phyloP scores from a whole-genome alignment of 192 early-diverging fungal species.

The Rhizophlyctis rosea region DNA sequence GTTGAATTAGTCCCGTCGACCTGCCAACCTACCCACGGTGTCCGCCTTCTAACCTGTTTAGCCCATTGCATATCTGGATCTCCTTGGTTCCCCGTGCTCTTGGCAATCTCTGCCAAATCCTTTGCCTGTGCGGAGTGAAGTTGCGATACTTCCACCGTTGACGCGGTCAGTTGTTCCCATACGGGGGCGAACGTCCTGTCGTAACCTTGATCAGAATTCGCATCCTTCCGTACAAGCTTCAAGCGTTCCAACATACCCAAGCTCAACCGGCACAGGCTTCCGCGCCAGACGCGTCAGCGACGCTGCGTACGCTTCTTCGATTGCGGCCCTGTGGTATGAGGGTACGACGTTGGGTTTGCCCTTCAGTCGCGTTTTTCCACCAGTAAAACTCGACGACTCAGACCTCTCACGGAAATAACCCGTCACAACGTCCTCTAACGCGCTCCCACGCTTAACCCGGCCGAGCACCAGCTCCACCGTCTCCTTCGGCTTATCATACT shows the following conservation, averaged over 20 bases:
- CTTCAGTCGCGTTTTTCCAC: background rate
- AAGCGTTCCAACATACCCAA: background rate
- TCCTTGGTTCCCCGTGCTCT: background rate
- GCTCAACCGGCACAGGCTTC: slow-evolving; percentile 12
- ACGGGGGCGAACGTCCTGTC: slow-evolving; percentile 14
- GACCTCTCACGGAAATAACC: slow-evolving; percentile 27
- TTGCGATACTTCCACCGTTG: slow-evolving; percentile 5
- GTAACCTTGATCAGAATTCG: background rate
- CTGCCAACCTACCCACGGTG: too few species aligned
- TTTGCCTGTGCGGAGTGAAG: slow-evolving; percentile 10
- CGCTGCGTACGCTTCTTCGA: slow-evolving; percentile 24
- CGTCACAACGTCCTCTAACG: slow-evolving; percentile 21
- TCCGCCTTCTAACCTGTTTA: background rate
- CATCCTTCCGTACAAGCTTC: background rate
- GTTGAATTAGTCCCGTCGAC: background rate
- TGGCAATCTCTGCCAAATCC: slow-evolving; percentile 7
- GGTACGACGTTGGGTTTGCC: background rate
- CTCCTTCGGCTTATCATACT: slow-evolving; percentile 30
- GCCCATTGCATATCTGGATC: background rate
- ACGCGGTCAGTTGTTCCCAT: slow-evolving; percentile 13
- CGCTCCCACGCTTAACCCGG: slow-evolving; percentile 17
- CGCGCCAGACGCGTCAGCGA: slow-evolving; percentile 12
- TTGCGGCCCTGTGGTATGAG: slow-evolving; percentile 8
- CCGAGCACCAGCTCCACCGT: slow-evolving; percentile 11
- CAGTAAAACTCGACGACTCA: background rate